phyloP scores from a whole-genome alignment of 2,329 filamentous ascomycete genomes.

The Capronia americana region DNA sequence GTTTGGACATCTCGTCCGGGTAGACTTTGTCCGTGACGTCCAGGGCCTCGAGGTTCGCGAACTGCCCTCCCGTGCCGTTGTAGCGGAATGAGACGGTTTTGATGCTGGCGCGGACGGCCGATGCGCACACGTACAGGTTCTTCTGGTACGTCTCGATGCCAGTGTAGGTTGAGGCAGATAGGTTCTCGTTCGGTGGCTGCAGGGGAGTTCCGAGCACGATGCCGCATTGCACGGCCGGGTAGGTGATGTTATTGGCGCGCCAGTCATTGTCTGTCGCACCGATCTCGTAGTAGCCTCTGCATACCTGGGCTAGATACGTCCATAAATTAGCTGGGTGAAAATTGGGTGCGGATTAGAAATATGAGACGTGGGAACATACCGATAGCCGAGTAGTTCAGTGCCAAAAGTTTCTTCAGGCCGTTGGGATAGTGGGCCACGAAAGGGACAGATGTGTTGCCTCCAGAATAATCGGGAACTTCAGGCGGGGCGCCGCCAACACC shows the following conservation, averaged over 20 bases:
- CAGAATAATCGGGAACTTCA: not conserved
- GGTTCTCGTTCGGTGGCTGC: conserved; percentile 36
- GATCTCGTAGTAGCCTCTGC: conserved; percentile 9
- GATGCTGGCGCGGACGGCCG: conserved; percentile 50
- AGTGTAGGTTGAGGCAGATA: conserved; percentile 16
- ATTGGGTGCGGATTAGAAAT: conserved; percentile 3
- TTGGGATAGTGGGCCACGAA: conserved; percentile 21
- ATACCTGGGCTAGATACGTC: conserved; percentile 43
- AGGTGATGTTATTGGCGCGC: conserved; percentile 32
- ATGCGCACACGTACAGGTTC: conserved; percentile 53
- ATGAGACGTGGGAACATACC: conserved; percentile 39
- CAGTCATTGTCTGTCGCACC: conserved; percentile 1
- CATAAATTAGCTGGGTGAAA: conserved; percentile 35
- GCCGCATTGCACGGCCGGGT: conserved; percentile 49
- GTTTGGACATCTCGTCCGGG: conserved; percentile 40
- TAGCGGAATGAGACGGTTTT: conserved; percentile 54
- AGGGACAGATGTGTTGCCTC: conserved; percentile 11
- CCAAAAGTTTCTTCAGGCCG: conserved; percentile 20
- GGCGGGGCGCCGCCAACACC: conserved; percentile 6
- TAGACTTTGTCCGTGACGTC: conserved; percentile 49
- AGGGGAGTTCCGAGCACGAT: conserved; percentile 49
- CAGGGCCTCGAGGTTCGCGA: conserved; percentile 44
- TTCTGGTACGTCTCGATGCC: conserved; percentile 15
- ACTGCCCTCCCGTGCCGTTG: conserved; percentile 43
- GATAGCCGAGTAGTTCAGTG: conserved; percentile 23